Evolutionary conservation across 306 rosid genomes (phyloP).

Genomic region (Psophocarpus tetragonolobus): DNA sequence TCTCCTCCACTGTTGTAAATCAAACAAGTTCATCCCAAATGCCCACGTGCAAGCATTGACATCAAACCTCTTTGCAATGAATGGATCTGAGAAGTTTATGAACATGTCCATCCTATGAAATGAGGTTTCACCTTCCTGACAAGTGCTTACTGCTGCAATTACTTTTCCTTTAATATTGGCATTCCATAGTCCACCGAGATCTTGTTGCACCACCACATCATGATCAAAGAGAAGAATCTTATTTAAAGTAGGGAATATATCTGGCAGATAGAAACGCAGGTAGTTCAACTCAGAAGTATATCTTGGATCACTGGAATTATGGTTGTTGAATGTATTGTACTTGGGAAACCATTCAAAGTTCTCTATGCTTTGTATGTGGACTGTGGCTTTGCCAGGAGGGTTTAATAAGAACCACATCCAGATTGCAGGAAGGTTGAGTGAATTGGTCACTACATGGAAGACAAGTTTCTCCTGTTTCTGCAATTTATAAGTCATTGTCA

Average conservation of each 20-base stretch:
- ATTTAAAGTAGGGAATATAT: constrained; percentile 70
- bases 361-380: constrained; percentile 75
- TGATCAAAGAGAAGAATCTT: constrained; percentile 85
- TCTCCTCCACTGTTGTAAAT: constrained; percentile 82
- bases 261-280: constrained; percentile 90
- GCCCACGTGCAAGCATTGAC: constrained; percentile 91
- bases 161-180: constrained; percentile 74
- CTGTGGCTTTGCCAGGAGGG: constrained; percentile 80
- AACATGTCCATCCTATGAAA: constrained; percentile 64
- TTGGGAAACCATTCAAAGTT: constrained; percentile 68
- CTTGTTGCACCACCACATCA: constrained; percentile 92
- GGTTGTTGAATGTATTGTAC: constrained; percentile 47
- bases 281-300: constrained; percentile 81
- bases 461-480: constrained; percentile 84
- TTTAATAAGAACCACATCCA: constrained; percentile 92
- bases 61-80: constrained; percentile 67
- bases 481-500: constrained; percentile 38
- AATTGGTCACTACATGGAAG: constrained; percentile 88
- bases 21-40: constrained; percentile 90
- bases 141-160: constrained; percentile 75
- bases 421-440: constrained; percentile 86
- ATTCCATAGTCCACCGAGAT: constrained; percentile 75
- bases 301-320: constrained; percentile 68
- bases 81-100: constrained; percentile 87
- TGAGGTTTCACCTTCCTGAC: constrained; percentile 59